phyloP scores from a whole-genome alignment of 1,139 yeast species.

The Sugiyamaella japonica region DNA sequence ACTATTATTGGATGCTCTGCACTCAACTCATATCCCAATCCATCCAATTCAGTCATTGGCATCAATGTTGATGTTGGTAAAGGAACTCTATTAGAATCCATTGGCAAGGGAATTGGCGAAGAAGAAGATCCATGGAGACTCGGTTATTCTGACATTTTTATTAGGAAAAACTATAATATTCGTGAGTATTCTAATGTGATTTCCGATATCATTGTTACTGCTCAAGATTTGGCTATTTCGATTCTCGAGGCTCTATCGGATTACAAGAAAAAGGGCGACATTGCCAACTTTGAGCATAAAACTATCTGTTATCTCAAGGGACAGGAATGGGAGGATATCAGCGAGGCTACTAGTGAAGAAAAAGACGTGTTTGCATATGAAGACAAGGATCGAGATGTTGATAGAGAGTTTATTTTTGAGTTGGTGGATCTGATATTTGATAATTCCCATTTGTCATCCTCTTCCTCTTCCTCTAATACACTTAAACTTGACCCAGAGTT shows the following conservation, averaged over 20 bases:
- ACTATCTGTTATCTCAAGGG: slow-evolving; percentile 35
- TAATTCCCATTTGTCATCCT: slow-evolving; percentile 18
- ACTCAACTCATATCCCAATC: slow-evolving; percentile 3
- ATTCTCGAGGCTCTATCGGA: slow-evolving; percentile 36
- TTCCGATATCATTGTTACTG: slow-evolving; percentile 25
- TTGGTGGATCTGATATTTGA: slow-evolving; percentile 50
- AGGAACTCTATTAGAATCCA: slow-evolving; percentile 68
- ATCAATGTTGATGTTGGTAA: slow-evolving; percentile 62
- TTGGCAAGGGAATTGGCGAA: slow-evolving; percentile 56
- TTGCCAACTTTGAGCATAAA: slow-evolving; percentile 31
- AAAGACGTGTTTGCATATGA: slow-evolving; percentile 48
- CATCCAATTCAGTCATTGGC: slow-evolving; percentile 36
- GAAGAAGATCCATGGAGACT: slow-evolving; percentile 22
- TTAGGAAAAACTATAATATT: slow-evolving; percentile 26
- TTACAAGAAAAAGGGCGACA: slow-evolving; percentile 28
- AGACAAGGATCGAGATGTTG: slow-evolving; percentile 68
- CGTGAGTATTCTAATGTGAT: slow-evolving; percentile 30
- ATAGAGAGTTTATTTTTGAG: slow-evolving; percentile 54
- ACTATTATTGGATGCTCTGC: slow-evolving; percentile 11
- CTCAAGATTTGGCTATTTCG: slow-evolving; percentile 23
- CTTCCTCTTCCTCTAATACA: slow-evolving; percentile 18
- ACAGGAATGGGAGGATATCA: slow-evolving; percentile 29
- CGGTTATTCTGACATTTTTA: slow-evolving; percentile 32
- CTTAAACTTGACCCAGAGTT: slow-evolving; percentile 28
- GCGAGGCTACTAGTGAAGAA: slow-evolving; percentile 21